Conservation (phyloP, 495 filamentous ascomycete genomes). For the Talaromyces borbonicus region DNA sequence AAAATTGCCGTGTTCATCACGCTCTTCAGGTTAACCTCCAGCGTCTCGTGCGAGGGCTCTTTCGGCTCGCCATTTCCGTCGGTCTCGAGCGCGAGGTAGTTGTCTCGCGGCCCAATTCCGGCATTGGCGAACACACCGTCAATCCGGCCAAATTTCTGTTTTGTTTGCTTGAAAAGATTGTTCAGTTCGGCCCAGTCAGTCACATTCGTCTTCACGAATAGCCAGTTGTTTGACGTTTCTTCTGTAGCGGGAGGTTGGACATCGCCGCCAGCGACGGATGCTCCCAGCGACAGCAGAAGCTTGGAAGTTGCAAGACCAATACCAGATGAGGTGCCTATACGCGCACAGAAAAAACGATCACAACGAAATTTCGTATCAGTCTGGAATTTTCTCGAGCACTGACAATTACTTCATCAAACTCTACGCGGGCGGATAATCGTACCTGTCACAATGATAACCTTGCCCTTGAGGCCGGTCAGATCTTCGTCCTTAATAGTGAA, state of each 20-base stretch:
- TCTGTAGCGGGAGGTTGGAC: conserved; percentile 21
- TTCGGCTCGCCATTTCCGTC: conserved; percentile 30
- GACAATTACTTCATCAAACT: too few species aligned
- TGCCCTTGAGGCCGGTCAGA: conserved; percentile 26
- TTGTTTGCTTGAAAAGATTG: conserved; percentile 28
- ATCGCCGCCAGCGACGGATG: conserved; percentile 35
- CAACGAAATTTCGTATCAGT: neutral
- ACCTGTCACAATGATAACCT: conserved; percentile 43
- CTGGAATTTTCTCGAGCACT: too few species aligned
- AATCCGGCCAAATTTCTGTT: conserved; percentile 30
- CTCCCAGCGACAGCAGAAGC: conserved; percentile 35
- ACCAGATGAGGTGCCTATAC: conserved; percentile 38
- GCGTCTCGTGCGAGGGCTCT: conserved; percentile 25
- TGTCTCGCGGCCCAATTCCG: conserved; percentile 26
- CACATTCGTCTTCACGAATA: conserved; percentile 31
- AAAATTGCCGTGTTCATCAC: conserved; percentile 31
- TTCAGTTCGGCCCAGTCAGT: conserved; percentile 29
- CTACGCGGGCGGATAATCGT: neutral
- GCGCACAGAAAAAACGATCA: conserved; percentile 1
- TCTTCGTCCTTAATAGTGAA: conserved; percentile 13
- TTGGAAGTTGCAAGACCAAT: conserved; percentile 39
- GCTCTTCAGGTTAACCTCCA: conserved; percentile 37
- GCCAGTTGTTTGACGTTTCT: conserved; percentile 14
- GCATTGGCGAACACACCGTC: conserved; percentile 44
- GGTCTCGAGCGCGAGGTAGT: conserved; percentile 30